A percentile compares a stretch with the other conserved stretches of the same genome.
Conservation (phyloP, 2,329 filamentous ascomycete genomes). For the Aspergillus chevalieri region DNA sequence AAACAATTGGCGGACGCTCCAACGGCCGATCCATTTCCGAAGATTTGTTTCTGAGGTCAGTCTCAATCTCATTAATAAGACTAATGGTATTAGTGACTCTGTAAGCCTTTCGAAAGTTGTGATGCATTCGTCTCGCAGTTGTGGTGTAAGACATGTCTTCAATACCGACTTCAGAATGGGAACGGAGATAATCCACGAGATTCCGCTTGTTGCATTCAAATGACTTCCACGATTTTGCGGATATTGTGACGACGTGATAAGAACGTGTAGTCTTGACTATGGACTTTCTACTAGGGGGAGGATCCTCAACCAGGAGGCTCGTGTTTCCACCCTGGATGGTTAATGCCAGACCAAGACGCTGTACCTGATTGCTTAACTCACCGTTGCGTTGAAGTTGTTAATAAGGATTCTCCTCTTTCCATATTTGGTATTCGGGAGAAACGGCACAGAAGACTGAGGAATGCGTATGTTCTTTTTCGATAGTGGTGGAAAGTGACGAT, state of each 20-base stretch:
- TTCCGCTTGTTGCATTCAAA: neutral
- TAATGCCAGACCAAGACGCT: neutral
- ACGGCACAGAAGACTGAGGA: constrained; percentile 37
- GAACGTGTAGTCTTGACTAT: neutral
- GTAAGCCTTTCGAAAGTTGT: constrained; percentile 21
- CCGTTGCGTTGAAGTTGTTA: constrained; percentile 65
- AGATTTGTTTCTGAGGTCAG: neutral
- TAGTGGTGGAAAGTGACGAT: constrained; percentile 30
- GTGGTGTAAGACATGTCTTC: constrained; percentile 60
- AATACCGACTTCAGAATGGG: constrained; percentile 11
- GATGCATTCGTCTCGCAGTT: constrained; percentile 51
- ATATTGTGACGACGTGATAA: neutral
- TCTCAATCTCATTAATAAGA: neutral
- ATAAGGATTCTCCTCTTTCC: constrained; percentile 42
- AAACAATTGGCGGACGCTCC: constrained; percentile 5
- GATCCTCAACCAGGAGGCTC: neutral
- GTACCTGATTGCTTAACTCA: constrained; percentile 39
- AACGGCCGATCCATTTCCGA: neutral
- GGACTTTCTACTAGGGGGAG: neutral
- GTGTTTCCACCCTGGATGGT: neutral
- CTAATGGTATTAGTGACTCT: neutral
- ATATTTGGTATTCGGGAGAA: constrained; percentile 27
- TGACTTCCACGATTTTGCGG: neutral
- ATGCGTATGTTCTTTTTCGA: constrained; percentile 22
- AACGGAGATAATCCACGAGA: neutral